A percentile compares a stretch with the other conserved stretches of the same genome.
These are phyloP conservation scores for Eremochloa ophiuroides DNA, from an alignment of 176 grass and related monocot genomes.

Conservation along the genomic window DNA sequence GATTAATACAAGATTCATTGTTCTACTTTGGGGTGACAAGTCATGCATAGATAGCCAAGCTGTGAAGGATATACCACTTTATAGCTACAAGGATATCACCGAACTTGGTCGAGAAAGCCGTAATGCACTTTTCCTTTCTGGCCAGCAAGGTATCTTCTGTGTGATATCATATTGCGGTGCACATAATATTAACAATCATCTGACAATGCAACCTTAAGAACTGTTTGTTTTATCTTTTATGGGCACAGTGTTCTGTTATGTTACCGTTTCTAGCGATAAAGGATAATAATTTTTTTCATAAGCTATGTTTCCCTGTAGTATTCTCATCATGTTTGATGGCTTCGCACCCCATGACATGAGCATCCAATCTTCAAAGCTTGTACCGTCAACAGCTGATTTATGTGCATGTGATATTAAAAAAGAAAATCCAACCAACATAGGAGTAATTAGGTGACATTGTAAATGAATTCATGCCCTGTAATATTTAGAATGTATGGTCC, in stretches of 20 bases:
- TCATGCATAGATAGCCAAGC: constrained; percentile 48
- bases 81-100: constrained; percentile 72
- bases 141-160: constrained; percentile 55
- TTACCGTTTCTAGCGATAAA: background rate
- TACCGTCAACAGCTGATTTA: constrained; percentile 17
- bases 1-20: constrained; percentile 67
- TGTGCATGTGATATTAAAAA: background rate
- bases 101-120: constrained; percentile 59
- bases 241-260: background rate
- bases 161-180: constrained; percentile 9
- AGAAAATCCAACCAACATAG: background rate
- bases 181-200: constrained; percentile 1
- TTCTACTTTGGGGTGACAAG: constrained; percentile 93
- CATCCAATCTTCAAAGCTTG: background rate
- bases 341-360: background rate
- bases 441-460: background rate
- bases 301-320: background rate
- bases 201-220: background rate
- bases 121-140: constrained; percentile 35
- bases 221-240: background rate
- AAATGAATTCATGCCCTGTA: background rate
- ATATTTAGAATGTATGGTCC: background rate
- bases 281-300: background rate
- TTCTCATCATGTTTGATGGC: constrained; percentile 2
- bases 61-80: constrained; percentile 64